Percentiles rank a stretch among this genome's conserved stretches.
Evolutionary conservation across 495 filamentous ascomycete species (phyloP).

Genomic region (Tuber aestivum): DNA sequence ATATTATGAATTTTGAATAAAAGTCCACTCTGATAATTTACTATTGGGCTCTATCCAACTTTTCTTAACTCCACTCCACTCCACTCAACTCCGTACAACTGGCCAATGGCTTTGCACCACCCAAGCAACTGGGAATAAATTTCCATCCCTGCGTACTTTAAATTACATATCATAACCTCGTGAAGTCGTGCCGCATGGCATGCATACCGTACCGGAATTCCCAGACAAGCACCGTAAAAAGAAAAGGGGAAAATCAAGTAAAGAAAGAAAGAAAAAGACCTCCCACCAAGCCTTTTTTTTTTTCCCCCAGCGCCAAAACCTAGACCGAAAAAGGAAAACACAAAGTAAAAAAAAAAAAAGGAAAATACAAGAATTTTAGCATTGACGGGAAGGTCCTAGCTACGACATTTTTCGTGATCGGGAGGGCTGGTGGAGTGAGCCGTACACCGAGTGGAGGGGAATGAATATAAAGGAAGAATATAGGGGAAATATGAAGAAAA

Average conservation of each 20-base stretch:
- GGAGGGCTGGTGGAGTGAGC: not conserved
- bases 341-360: not conserved
- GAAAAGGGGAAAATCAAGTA: not conserved
- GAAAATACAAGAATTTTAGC: not conserved
- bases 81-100: not conserved
- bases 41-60: not conserved
- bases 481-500: not conserved
- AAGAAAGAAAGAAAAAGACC: not conserved
- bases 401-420: not conserved
- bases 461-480: not conserved
- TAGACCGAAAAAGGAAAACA: not conserved
- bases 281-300: not conserved
- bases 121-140: not conserved
- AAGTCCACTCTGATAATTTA: not conserved
- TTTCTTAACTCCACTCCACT: not conserved
- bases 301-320: not conserved
- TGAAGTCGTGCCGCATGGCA: not conserved
- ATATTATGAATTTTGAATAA: not conserved
- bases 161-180: not conserved
- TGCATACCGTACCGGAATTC: not conserved
- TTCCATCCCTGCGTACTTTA: not conserved
- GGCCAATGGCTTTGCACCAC: not conserved
- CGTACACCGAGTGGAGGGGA: not conserved
- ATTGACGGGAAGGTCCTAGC: not conserved
- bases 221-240: not conserved